Evolutionary conservation across 345 rosid species (phyloP), one percentile per base, ranked within the genome.

Genomic region (Gossypium anomalum): DNA sequence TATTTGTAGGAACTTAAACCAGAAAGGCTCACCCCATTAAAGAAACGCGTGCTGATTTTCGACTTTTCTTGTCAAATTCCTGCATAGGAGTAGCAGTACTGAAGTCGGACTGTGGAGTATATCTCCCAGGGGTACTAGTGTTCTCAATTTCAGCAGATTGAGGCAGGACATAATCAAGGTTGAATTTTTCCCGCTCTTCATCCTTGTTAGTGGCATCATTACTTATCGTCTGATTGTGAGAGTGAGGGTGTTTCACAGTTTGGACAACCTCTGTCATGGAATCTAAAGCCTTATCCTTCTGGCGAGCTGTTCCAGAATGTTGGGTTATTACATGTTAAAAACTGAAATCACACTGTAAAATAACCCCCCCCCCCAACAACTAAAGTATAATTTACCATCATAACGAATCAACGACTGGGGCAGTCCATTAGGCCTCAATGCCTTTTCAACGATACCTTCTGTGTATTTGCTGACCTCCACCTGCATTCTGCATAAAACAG

Each of bases 391-490:
- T 82, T 79, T 75, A 92, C 97, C 97, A 78, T 94, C 98, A 64
- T 94, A 94, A 75, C 93, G 94, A 77, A 94, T 94, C 61, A 92
- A 76, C 44, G 98, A 91, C 82, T 84, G 83, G 38, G 95, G 84
- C 86, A 92, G 84, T 75, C 98, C 98, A 76, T 94, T 94, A 23
- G 98, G 98, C 71, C 98, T 90, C 70, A 94, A 20, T 61, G 77
- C 90, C 77, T 87, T 89, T 58, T 94, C 90, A 47, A 81, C 82
- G 44, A 85, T 62, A 11, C 98, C 98, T 86, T 94, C 98, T 0
- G 98, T 94, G 82, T 88, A 87, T 78, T 94, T 94, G 89, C 96
- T 94, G 73, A 92, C 98, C 84, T 92, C 97, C 65, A 94, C 98
- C 88, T 94, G 98, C 98, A 94, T 94, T 77, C 98, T 94, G 89